Percentiles rank a stretch among this genome's conserved stretches.
Conservation (phyloP, 2,329 filamentous ascomycete genomes). For the Ampelomyces quisqualis region DNA sequence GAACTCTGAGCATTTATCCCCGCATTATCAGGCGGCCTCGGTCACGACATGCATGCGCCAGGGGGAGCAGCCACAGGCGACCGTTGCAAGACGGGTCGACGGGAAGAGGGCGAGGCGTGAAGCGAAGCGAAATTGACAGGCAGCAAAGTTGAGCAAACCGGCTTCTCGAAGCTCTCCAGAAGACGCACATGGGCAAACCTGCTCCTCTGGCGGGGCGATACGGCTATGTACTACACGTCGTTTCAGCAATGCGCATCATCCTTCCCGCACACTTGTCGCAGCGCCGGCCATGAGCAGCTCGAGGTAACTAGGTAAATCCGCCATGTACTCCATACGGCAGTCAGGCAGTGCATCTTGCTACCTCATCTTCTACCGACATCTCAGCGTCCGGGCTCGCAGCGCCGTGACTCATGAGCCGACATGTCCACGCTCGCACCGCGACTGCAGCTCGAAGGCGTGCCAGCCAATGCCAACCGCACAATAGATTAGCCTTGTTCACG, state of each 20-base stretch:
- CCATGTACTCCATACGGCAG: slow-evolving; percentile 1
- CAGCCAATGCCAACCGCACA: slow-evolving; percentile 11
- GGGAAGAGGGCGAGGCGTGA: slow-evolving; percentile 19
- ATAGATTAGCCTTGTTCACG: slow-evolving; percentile 19
- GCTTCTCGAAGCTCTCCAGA: slow-evolving; percentile 12
- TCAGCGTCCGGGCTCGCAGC: slow-evolving; percentile 19
- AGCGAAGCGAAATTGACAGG: slow-evolving; percentile 20
- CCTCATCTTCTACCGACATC: slow-evolving; percentile 16
- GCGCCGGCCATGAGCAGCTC: too few species aligned
- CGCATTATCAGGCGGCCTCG: slow-evolving; percentile 39
- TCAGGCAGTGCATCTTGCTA: slow-evolving; percentile 5
- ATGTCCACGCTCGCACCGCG: slow-evolving; percentile 7
- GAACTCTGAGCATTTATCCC: slow-evolving; percentile 23
- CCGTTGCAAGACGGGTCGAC: slow-evolving; percentile 29
- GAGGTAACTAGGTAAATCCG: too few species aligned
- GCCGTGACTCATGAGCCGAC: slow-evolving; percentile 19
- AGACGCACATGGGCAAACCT: too few species aligned
- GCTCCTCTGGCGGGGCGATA: slow-evolving; percentile 10
- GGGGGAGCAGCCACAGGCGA: slow-evolving; percentile 22
- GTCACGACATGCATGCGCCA: slow-evolving; percentile 17
- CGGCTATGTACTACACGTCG: slow-evolving; percentile 19
- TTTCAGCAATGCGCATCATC: slow-evolving; percentile 21
- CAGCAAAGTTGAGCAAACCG: not conserved
- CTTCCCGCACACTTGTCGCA: too few species aligned
- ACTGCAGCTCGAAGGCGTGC: slow-evolving; percentile 5